Base-by-base conservation (phyloP, 2,329 filamentous ascomycete genomes). In the Exophiala spinifera region DNA sequence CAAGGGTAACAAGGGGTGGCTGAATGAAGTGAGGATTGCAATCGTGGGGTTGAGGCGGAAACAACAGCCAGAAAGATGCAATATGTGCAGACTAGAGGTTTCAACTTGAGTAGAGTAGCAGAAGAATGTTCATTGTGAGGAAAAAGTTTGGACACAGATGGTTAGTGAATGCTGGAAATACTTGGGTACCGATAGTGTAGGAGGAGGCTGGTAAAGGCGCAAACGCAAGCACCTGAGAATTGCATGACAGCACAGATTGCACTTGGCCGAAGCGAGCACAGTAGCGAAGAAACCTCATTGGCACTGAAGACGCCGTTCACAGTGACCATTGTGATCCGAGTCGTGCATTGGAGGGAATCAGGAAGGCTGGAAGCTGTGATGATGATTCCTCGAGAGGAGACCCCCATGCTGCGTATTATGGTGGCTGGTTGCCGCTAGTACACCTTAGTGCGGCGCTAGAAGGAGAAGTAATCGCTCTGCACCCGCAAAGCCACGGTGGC, bases 141-240 rank as follows among this genome's bases (percentile, higher is more conserved):
- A 31, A 10, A 15, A 39, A 39, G 36, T 39, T 17, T 19, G 36
- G 17, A 39, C 17, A 15, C 36, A 39, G n/a, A 19, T 19, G 17
- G 36, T 39, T 39, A 39, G 36, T 39, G 17, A 25, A 46, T 46
- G 44, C 23, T 39, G 17, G 36, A 15, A 31, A 39, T 39, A 39
- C 36, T 31, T 31, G 11, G 28, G 8, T 31, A 31, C 28, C 28
- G 28, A 31, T 28, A 8, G 28, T 25, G 15, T 33, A 6, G 36
- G 37, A 44, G 40, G 55, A 53, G 55, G 55, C 31, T 54, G 55
- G 51, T 42, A 55, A 46, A 47, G 39, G 47, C 40, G 43, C 44
- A 39, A 42, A 57, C 55, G 55, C 53, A 50, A 57, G 55, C 55
- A 37, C 19, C 19, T 34, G 21, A 21, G 6, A 33, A 46, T 40